phyloP scores from a whole-genome alignment of 192 early-diverging fungal genomes.

The Coemansia javaensis region DNA sequence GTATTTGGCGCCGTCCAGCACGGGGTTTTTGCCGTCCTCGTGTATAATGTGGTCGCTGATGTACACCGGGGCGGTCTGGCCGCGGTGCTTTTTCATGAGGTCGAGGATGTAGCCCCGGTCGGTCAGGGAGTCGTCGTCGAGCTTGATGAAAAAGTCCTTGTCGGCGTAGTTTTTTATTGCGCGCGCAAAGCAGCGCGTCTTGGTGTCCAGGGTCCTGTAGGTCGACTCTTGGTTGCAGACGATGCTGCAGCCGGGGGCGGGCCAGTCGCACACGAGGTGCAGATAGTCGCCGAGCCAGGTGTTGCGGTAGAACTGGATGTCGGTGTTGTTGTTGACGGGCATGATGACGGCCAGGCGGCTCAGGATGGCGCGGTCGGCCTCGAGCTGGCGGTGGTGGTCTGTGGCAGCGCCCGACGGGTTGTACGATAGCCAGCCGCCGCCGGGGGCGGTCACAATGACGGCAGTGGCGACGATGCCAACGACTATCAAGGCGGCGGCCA shows the following conservation, averaged over 20 bases:
- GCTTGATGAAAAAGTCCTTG: slow-evolving; percentile 33
- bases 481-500: no score
- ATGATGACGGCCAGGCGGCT: slow-evolving; percentile 13
- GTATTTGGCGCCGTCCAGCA: slow-evolving; percentile 11
- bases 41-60: slow-evolving; percentile 30
- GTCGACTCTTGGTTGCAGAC: slow-evolving; percentile 19
- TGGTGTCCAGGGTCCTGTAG: slow-evolving; percentile 13
- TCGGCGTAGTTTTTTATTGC: slow-evolving; percentile 14
- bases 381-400: no score
- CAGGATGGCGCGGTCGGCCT: no score
- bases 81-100: slow-evolving; percentile 10
- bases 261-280: slow-evolving; percentile 25
- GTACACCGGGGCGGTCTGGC: slow-evolving; percentile 4
- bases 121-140: slow-evolving; percentile 24
- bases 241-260: slow-evolving; percentile 9
- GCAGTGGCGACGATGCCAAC: no score
- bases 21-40: slow-evolving; percentile 5
- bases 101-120: slow-evolving; percentile 14
- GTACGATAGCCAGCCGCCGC: no score
- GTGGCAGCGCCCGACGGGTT: no score
- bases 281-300: slow-evolving; percentile 28
- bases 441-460: no score
- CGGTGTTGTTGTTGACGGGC: slow-evolving; percentile 21
- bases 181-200: slow-evolving; percentile 24
- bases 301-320: slow-evolving; percentile 21